Conservation (phyloP, 2,329 filamentous ascomycete genomes). For the Stagonosporopsis chrysanthemi region DNA sequence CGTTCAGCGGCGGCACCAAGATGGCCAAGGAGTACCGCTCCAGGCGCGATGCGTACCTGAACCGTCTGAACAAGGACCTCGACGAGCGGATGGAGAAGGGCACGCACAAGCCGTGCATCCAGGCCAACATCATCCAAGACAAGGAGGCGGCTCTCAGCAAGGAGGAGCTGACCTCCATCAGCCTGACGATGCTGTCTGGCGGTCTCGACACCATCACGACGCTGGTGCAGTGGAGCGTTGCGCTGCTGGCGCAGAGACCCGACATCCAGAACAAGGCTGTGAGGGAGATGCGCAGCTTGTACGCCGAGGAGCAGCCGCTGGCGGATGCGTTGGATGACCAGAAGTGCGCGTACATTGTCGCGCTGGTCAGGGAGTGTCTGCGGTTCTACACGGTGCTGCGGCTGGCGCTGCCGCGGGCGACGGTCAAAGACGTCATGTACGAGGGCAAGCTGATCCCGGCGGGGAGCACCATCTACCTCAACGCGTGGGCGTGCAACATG, state of each 20-base stretch:
- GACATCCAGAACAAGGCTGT: conserved; percentile 70
- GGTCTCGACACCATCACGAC: conserved; percentile 73
- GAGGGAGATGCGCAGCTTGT: conserved; percentile 63
- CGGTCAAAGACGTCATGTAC: conserved; percentile 67
- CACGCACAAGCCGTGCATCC: conserved; percentile 69
- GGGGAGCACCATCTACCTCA: conserved; percentile 70
- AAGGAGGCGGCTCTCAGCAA: conserved; percentile 68
- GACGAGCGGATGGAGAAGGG: conserved; percentile 68
- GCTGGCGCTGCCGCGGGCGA: conserved; percentile 67
- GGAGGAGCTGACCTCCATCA: conserved; percentile 70
- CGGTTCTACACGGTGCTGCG: conserved; percentile 69
- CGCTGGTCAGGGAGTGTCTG: conserved; percentile 68
- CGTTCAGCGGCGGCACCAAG: conserved; percentile 65
- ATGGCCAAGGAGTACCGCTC: conserved; percentile 67
- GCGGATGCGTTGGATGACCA: conserved; percentile 69
- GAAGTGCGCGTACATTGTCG: conserved; percentile 69
- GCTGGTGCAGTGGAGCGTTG: conserved; percentile 70
- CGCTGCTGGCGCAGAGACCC: conserved; percentile 64
- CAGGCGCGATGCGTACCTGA: conserved; percentile 68
- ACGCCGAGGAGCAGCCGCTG: conserved; percentile 61
- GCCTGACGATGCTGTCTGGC: conserved; percentile 72
- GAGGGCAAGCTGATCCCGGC: conserved; percentile 66
- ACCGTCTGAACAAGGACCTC: conserved; percentile 63
- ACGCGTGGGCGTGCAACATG: conserved; percentile 74
- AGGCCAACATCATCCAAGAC: conserved; percentile 71